Conservation (phyloP, 371 early-diverging fungal species). For the Fennellomyces sp. region DNA sequence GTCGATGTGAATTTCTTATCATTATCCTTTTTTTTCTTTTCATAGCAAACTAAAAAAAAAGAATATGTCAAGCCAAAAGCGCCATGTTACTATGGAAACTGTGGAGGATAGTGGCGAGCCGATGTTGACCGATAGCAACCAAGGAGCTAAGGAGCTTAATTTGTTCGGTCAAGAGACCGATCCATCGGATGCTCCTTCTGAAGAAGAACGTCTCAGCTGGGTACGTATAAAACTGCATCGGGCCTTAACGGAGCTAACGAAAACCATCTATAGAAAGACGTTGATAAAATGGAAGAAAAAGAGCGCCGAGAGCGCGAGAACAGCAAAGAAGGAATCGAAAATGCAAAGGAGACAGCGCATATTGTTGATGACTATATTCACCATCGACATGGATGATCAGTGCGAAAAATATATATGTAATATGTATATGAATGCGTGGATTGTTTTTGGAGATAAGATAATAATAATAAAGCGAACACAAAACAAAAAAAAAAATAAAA, state of each 20-base stretch:
- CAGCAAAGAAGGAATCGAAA: conserved; percentile 1
- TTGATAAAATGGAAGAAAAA: conserved; percentile 10
- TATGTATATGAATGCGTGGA: not conserved
- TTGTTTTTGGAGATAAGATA: not conserved
- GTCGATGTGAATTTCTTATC: not conserved
- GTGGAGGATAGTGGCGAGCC: conserved; percentile 6
- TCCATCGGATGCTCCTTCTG: not conserved
- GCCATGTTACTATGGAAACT: conserved; percentile 8
- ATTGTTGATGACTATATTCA: conserved; percentile 11
- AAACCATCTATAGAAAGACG: not conserved
- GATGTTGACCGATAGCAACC: not conserved
- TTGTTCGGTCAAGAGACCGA: not conserved
- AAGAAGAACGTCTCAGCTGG: conserved; percentile 4
- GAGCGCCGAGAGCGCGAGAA: conserved; percentile 9
- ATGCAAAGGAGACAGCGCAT: conserved; percentile 11
- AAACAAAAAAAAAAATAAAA: too few species aligned
- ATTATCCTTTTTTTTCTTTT: not conserved
- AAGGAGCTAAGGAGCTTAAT: not conserved
- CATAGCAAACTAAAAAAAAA: not conserved
- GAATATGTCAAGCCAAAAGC: not conserved
- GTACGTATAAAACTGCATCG: too few species aligned
- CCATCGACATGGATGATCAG: not conserved
- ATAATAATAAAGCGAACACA: not conserved
- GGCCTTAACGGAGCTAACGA: not conserved
- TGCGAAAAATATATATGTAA: not conserved